Base-by-base conservation (phyloP, 2,329 filamentous ascomycete genomes). In the Penicillium sp. region DNA sequence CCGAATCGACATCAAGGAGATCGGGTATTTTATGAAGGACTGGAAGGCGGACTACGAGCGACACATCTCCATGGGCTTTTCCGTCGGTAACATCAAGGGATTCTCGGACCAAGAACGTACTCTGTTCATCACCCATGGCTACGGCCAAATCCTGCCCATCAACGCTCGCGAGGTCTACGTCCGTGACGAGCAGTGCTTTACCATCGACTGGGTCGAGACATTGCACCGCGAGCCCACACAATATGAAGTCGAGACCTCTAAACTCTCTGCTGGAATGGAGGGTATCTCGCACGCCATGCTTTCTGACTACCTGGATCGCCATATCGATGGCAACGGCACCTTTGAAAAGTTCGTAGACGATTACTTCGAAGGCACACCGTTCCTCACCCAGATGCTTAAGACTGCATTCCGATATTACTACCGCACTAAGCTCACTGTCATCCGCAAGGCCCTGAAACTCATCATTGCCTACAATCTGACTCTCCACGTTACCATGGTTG, bases 11-110 rank as follows among this genome's bases (percentile, higher is more conserved):
- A 97, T 97, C 81, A 97, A 96, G 83, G 93, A 97, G 68, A 96
- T 97, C 68, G 90, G 87, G 39, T 96, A 95, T 76, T 97, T 97
- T 81, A 94, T 97, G 90, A 97, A 97, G 81, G 93, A 97, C 75
- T 97, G 92, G 92, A 96, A 93, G 78, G 92, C 92, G 40, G 93
- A 97, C 74, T 96, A 94, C 67, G 92, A 96, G 77, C 88, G 92
- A 65, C 92, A 97, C 71, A 85, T 94, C 64, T 89, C 86, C 60
- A 86, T 90, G 54, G 91, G 90, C 51, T 91, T 97, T 71, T 95
- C 92, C 2, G 89, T 96, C 45, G 92, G 89, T 75, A 97, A 97
- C 70, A 94, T 97, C 79, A 96, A 96, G 80, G 92, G 92, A 28
- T 87, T 87, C 73, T 85, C 84, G 14, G 78, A 83, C 24, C 75